phyloP scores from a whole-genome alignment of 257 asterid genomes.

The Gentiana straminea region DNA sequence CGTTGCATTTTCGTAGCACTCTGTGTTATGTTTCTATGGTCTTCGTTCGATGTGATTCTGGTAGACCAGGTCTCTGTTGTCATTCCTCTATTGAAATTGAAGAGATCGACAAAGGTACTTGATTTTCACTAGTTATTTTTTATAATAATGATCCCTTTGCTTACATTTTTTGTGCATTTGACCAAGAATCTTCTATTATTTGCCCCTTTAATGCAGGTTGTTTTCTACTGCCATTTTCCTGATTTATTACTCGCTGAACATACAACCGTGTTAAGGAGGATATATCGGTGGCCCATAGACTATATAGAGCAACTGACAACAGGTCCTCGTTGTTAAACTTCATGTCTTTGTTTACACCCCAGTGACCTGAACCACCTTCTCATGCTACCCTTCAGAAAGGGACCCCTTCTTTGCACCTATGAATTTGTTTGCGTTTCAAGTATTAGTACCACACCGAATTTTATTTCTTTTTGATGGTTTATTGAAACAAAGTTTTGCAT shows the following conservation, averaged over 20 bases:
- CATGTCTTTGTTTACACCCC: no score
- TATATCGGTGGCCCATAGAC: slow-evolving; percentile 86
- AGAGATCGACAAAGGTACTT: slow-evolving; percentile 68
- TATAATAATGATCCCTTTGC: background rate
- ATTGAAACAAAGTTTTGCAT: slow-evolving; percentile 3
- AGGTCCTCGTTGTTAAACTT: slow-evolving; percentile 30
- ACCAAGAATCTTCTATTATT: slow-evolving; percentile 9
- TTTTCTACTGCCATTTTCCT: slow-evolving; percentile 96
- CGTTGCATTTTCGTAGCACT: slow-evolving; percentile 85
- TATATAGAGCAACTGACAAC: slow-evolving; percentile 78
- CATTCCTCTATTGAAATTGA: slow-evolving; percentile 66
- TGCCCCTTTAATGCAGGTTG: slow-evolving; percentile 36
- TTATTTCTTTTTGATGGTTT: background rate
- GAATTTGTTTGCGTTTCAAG: background rate
- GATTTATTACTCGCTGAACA: slow-evolving; percentile 85
- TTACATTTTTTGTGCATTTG: background rate
- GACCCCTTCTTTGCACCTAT: background rate
- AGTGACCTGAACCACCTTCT: no score
- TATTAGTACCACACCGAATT: background rate
- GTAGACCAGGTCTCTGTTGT: slow-evolving; percentile 87
- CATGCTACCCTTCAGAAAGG: no score
- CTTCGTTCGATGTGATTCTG: slow-evolving; percentile 62
- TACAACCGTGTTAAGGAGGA: slow-evolving; percentile 62
- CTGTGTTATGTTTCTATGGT: slow-evolving; percentile 53
- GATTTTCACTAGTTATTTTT: background rate